A percentile compares a stretch with the other conserved stretches of the same genome.
phyloP scores from a whole-genome alignment of 306 rosid genomes.

The Clitoria ternatea region DNA sequence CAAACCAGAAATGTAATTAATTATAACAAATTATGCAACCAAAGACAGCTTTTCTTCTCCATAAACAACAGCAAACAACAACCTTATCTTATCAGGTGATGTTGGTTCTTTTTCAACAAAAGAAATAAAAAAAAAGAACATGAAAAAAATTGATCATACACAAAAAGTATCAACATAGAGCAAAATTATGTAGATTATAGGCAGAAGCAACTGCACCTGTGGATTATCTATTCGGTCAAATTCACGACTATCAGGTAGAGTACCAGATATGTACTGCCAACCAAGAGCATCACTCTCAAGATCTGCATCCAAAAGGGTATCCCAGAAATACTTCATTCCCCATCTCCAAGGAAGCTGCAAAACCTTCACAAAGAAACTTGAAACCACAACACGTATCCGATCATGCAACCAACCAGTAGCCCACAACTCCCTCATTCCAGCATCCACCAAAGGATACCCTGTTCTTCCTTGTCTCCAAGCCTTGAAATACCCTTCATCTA shows the following conservation, averaged over 20 bases:
- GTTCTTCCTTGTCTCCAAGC: constrained; percentile 99
- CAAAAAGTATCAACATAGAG: background rate
- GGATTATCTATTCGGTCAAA: constrained; percentile 96
- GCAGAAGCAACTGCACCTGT: constrained; percentile 57
- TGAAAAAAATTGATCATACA: constrained; percentile 2
- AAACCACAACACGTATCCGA: constrained; percentile 92
- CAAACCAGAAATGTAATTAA: background rate
- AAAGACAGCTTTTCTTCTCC: background rate
- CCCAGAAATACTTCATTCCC: constrained; percentile 99
- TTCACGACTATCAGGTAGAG: constrained; percentile 94
- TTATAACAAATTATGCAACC: background rate
- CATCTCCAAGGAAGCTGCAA: constrained; percentile 99
- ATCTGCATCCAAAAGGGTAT: constrained; percentile 97
- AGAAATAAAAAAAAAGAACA: background rate
- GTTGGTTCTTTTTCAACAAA: background rate
- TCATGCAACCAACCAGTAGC: constrained; percentile 99
- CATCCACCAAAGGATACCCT: constrained; percentile 98
- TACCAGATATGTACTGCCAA: constrained; percentile 97
- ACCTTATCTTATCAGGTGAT: no score
- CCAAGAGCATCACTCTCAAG: constrained; percentile 99
- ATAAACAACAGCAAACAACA: no score
- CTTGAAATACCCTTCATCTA: constrained; percentile 76
- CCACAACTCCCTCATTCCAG: constrained; percentile 99
- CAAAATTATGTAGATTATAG: background rate
- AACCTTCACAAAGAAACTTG: constrained; percentile 98